Conservation (phyloP, 805 yeast species). For the Yamadazyma laniorum region DNA sequence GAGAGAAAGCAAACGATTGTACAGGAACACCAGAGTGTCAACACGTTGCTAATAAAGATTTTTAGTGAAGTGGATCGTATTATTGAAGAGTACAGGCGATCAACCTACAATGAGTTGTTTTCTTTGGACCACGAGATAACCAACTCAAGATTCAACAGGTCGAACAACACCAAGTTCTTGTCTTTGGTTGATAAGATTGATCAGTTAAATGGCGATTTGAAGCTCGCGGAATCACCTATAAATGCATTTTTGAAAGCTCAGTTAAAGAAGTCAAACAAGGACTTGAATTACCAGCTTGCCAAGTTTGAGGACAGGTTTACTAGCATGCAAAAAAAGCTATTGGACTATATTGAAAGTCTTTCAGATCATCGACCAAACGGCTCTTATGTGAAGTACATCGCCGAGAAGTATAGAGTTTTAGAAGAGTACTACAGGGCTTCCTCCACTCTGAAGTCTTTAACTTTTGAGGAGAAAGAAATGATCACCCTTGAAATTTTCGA, state of each 20-base stretch:
- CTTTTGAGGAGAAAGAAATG: constrained; percentile 25
- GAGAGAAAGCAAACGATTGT: constrained; percentile 10
- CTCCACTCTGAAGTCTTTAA: constrained; percentile 19
- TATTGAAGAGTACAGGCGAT: constrained; percentile 33
- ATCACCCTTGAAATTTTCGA: constrained; percentile 33
- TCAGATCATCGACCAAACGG: constrained; percentile 32
- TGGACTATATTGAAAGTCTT: constrained; percentile 35
- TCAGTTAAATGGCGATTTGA: constrained; percentile 26
- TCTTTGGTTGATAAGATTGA: constrained; percentile 40
- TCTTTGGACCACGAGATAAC: constrained; percentile 36
- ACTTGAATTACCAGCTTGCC: constrained; percentile 33
- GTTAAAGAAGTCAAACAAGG: constrained; percentile 28
- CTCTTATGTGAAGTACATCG: constrained; percentile 35
- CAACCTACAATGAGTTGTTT: constrained; percentile 36
- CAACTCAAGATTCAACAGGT: constrained; percentile 13
- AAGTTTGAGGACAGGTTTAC: constrained; percentile 37
- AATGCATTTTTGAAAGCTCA: constrained; percentile 35
- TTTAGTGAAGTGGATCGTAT: constrained; percentile 33
- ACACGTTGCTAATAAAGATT: constrained; percentile 30
- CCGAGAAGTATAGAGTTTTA: constrained; percentile 36
- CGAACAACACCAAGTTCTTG: constrained; percentile 31
- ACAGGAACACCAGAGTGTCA: constrained; percentile 15
- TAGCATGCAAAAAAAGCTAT: constrained; percentile 36
- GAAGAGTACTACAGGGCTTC: constrained; percentile 36
- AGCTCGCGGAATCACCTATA: constrained; percentile 19